Conservation (phyloP, 331 rosid genomes). For the Malus hybrid region DNA sequence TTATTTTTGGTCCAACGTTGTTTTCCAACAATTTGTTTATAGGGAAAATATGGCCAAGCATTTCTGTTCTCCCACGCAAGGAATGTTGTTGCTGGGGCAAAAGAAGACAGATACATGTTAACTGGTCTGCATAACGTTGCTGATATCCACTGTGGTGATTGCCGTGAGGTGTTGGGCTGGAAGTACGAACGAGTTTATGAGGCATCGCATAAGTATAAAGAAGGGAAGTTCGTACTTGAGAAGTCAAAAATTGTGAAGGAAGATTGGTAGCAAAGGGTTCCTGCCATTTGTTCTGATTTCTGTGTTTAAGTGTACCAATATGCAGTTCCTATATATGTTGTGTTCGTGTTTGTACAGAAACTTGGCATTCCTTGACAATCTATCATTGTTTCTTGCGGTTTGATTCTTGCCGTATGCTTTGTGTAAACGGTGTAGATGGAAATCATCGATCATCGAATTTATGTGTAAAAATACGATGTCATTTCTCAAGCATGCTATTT, state of each 20-base stretch:
- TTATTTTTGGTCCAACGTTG: not conserved
- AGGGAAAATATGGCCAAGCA: conserved; percentile 97
- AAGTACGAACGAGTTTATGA: conserved; percentile 86
- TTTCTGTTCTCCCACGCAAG: conserved; percentile 94
- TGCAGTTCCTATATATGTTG: not conserved
- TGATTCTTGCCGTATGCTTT: conserved; percentile 37
- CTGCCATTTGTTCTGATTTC: conserved; percentile 29
- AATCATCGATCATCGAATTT: conserved; percentile 12
- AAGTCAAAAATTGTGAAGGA: conserved; percentile 88
- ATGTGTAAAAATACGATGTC: conserved; percentile 23
- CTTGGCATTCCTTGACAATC: conserved; percentile 27
- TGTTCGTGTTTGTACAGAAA: conserved; percentile 54
- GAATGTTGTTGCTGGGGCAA: conserved; percentile 73
- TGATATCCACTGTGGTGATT: conserved; percentile 74
- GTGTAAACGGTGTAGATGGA: conserved; percentile 40
- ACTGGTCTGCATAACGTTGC: conserved; percentile 98
- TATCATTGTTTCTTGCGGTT: conserved; percentile 22
- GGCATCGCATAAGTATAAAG: conserved; percentile 91
- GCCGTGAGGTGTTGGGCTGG: conserved; percentile 91
- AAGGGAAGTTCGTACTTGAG: conserved; percentile 91
- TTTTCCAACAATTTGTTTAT: conserved; percentile 11
- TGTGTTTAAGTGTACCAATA: conserved; percentile 15
- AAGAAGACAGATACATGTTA: conserved; percentile 80
- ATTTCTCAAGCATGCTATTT: conserved; percentile 2
- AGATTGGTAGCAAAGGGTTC: conserved; percentile 59